A percentile compares a stretch with the other conserved stretches of the same genome.
phyloP scores from a whole-genome alignment of 495 filamentous ascomycete genomes.

The Hyaloscypha finlandica region DNA sequence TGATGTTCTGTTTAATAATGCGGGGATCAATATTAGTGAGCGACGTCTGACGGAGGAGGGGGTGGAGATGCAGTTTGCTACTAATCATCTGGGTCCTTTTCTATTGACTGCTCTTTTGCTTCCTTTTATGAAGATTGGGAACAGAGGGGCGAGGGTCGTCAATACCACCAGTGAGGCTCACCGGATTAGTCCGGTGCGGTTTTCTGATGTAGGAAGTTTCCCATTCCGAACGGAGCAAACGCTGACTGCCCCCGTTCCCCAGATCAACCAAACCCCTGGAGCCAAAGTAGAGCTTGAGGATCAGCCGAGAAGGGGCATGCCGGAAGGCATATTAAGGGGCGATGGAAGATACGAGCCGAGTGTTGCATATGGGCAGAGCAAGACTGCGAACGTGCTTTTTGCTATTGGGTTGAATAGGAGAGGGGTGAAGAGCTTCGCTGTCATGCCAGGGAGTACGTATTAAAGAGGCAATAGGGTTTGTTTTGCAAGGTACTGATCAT shows the following conservation, averaged over 20 bases:
- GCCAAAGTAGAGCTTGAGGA: slow-evolving; percentile 12
- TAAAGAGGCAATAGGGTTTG: background rate
- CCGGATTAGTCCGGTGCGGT: slow-evolving; percentile 21
- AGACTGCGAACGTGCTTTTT: slow-evolving; percentile 61
- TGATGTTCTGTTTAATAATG: slow-evolving; percentile 41
- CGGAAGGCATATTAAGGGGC: slow-evolving; percentile 12
- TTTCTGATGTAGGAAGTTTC: slow-evolving; percentile 9
- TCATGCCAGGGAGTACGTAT: slow-evolving; percentile 27
- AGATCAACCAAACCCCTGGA: slow-evolving; percentile 13
- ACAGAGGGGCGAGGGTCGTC: slow-evolving; percentile 9
- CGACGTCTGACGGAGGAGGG: slow-evolving; percentile 29
- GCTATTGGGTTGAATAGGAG: slow-evolving; percentile 30
- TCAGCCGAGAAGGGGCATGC: slow-evolving; percentile 19
- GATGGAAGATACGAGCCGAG: slow-evolving; percentile 27
- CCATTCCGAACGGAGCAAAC: background rate
- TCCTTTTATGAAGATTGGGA: background rate
- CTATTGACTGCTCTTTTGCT: slow-evolving; percentile 58
- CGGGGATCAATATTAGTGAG: slow-evolving; percentile 31
- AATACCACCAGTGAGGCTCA: slow-evolving; percentile 19
- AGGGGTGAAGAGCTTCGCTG: slow-evolving; percentile 18
- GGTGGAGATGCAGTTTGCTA: slow-evolving; percentile 60
- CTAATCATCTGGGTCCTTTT: slow-evolving; percentile 62
- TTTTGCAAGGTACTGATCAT: background rate
- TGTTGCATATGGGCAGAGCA: slow-evolving; percentile 56
- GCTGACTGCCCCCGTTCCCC: background rate